Conservation (phyloP, 2,329 filamentous ascomycete genomes). For the Kalaharituber pfeilii region DNA sequence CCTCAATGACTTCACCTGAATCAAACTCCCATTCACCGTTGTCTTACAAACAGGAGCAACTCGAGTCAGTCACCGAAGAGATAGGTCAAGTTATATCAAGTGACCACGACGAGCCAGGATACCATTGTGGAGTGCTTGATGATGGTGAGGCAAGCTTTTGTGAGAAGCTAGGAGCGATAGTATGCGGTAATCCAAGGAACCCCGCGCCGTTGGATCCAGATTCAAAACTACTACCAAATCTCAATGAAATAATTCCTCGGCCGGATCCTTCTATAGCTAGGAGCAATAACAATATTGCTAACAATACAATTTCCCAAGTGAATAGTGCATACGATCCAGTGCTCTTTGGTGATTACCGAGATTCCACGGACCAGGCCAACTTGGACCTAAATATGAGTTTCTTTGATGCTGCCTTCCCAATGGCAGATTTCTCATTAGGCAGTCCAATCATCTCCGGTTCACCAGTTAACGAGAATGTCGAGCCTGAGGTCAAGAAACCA, state of each 20-base stretch:
- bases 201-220: slow-evolving; percentile 23
- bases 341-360: slow-evolving; percentile 80
- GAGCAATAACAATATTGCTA: slow-evolving; percentile 36
- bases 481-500: neutral
- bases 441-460: neutral
- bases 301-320: slow-evolving; percentile 66
- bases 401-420: slow-evolving; percentile 52
- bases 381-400: slow-evolving; percentile 53
- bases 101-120: neutral
- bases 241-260: neutral
- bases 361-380: slow-evolving; percentile 65
- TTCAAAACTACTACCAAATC: neutral
- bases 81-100: slow-evolving; percentile 26
- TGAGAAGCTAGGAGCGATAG: slow-evolving; percentile 37
- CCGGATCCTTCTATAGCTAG: slow-evolving; percentile 12
- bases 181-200: slow-evolving; percentile 37
- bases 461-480: neutral
- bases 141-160: slow-evolving; percentile 37
- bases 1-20: slow-evolving; percentile 21
- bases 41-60: slow-evolving; percentile 42
- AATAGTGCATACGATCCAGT: slow-evolving; percentile 78
- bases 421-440: neutral
- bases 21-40: slow-evolving; percentile 18
- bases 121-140: slow-evolving; percentile 20
- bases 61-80: slow-evolving; percentile 51